Conservation (phyloP, 2,329 filamentous ascomycete species). For the Podosphaera fusca region DNA sequence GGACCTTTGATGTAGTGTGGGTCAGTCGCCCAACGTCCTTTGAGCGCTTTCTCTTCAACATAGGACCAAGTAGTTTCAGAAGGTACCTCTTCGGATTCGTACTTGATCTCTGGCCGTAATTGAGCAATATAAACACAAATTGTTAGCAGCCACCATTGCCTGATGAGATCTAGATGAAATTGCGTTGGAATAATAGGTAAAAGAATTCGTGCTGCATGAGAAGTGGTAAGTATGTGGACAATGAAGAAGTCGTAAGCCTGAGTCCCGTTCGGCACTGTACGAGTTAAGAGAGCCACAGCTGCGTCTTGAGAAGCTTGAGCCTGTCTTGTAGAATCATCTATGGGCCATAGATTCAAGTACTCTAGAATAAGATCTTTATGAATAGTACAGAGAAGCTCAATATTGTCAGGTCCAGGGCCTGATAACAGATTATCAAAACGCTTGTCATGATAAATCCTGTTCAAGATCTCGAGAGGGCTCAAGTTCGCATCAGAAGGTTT, state of each 20-base stretch:
- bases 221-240: constrained; percentile 61
- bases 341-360: constrained; percentile 76
- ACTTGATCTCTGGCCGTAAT: constrained; percentile 42
- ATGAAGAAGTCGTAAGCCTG: constrained; percentile 64
- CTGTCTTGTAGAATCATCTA: constrained; percentile 45
- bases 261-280: constrained; percentile 30
- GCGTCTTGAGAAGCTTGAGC: constrained; percentile 50
- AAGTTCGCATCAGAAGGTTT: constrained; percentile 35
- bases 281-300: constrained; percentile 36
- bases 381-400: constrained; percentile 42
- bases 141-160: constrained; percentile 77
- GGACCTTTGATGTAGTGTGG: constrained; percentile 68
- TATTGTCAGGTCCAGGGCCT: constrained; percentile 33
- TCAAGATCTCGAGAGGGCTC: constrained; percentile 43
- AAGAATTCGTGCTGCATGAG: constrained; percentile 70
- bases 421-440: constrained; percentile 45
- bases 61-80: constrained; percentile 46
- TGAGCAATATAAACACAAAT: constrained; percentile 57
- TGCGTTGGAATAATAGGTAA: constrained; percentile 52
- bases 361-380: constrained; percentile 51
- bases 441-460: constrained; percentile 43
- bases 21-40: constrained; percentile 44
- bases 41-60: constrained; percentile 47
- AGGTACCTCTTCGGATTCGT: constrained; percentile 36
- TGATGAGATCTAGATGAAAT: constrained; percentile 50